Evolutionary conservation across 2,329 filamentous ascomycete genomes (phyloP).

Genomic region (Escovopsis sp.): DNA sequence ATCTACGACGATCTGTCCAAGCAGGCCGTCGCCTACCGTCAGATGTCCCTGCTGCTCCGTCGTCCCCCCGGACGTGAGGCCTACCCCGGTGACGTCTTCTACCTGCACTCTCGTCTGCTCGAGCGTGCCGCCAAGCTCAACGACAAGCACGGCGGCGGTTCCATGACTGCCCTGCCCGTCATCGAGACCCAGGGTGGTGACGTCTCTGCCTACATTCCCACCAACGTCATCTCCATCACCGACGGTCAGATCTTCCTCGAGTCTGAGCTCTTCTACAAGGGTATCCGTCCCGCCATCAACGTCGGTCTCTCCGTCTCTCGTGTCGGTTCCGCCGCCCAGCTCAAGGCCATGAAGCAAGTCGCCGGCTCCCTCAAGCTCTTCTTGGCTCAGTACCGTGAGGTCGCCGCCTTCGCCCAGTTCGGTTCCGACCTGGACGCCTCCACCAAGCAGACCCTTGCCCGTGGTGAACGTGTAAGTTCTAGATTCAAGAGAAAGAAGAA

Average conservation of each 20-base stretch:
- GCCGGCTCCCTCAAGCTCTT: constrained; percentile 99
- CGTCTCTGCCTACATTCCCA: constrained; percentile 98
- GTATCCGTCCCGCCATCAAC: constrained; percentile 99
- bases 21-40: constrained; percentile 95
- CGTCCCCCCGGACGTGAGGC: constrained; percentile 98
- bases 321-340: constrained; percentile 98
- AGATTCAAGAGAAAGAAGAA: background rate
- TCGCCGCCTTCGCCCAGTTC: constrained; percentile 98
- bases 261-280: constrained; percentile 99
- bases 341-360: constrained; percentile 99
- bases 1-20: constrained; percentile 94
- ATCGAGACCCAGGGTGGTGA: constrained; percentile 99
- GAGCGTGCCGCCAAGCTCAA: constrained; percentile 99
- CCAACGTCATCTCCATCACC: constrained; percentile 99
- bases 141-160: constrained; percentile 87
- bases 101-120: constrained; percentile 96
- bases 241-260: constrained; percentile 99
- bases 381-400: constrained; percentile 99
- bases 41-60: constrained; percentile 96
- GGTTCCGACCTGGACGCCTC: constrained; percentile 98
- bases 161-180: constrained; percentile 89
- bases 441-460: constrained; percentile 94
- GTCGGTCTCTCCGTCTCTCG: constrained; percentile 99
- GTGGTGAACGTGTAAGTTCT: constrained; percentile 84
- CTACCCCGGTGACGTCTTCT: constrained; percentile 98